A percentile compares a stretch with the other conserved stretches of the same genome.
phyloP scores from a whole-genome alignment of 768 basidiomycete genomes.

The Boletus sensibilis region DNA sequence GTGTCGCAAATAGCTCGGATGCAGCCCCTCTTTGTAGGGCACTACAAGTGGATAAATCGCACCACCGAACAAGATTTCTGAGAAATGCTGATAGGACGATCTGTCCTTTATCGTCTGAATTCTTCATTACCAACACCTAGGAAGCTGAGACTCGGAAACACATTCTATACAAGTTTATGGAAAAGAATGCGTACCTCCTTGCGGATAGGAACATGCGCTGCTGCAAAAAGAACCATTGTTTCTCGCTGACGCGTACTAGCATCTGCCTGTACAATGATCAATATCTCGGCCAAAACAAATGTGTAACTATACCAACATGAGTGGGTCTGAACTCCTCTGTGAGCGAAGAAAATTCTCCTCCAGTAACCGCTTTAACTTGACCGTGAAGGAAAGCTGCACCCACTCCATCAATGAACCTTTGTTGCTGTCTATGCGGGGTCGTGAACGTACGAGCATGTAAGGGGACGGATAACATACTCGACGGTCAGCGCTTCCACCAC shows the following conservation, averaged over 20 bases:
- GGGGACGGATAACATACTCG: slow-evolving; percentile 52
- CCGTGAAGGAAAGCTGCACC: slow-evolving; percentile 42
- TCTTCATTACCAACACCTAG: slow-evolving; percentile 41
- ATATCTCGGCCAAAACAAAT: background rate
- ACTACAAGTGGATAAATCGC: slow-evolving; percentile 45
- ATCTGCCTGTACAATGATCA: slow-evolving; percentile 14
- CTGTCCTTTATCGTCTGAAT: slow-evolving; percentile 39
- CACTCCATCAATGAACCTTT: slow-evolving; percentile 48
- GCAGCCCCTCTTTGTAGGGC: slow-evolving; percentile 54
- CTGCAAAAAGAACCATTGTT: slow-evolving; percentile 63
- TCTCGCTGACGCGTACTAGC: slow-evolving; percentile 49
- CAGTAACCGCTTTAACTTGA: slow-evolving; percentile 47
- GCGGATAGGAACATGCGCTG: slow-evolving; percentile 60
- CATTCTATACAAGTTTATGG: background rate
- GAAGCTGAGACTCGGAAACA: background rate
- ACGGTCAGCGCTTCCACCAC: slow-evolving; percentile 61
- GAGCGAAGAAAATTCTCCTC: slow-evolving; percentile 48
- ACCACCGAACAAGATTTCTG: slow-evolving; percentile 58
- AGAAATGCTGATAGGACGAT: slow-evolving; percentile 51
- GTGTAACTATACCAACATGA: slow-evolving; percentile 37
- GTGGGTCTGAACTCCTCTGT: slow-evolving; percentile 47
- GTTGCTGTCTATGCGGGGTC: slow-evolving; percentile 51
- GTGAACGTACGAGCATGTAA: background rate
- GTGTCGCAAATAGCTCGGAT: slow-evolving; percentile 56
- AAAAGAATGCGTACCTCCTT: slow-evolving; percentile 53